Conservation (phyloP, 305 asterid species). For the Stenogyne calaminthoides region DNA sequence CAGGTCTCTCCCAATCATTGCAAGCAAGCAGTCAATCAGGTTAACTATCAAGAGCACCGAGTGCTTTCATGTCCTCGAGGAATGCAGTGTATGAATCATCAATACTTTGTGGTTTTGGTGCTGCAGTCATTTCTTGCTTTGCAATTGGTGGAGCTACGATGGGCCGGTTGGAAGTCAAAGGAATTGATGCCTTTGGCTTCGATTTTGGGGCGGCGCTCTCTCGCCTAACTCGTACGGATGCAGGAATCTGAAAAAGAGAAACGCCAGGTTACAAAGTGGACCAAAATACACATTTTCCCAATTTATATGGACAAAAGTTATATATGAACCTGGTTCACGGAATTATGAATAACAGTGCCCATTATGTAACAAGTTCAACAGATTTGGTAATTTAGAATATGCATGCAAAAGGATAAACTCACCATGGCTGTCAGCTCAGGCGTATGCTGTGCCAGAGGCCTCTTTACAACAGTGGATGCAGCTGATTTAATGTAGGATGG, state of each 20-base stretch:
- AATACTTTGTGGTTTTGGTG: constrained; percentile 72
- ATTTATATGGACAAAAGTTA: background rate
- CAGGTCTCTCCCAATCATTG: background rate
- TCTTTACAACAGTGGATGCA: constrained; percentile 96
- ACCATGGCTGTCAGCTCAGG: constrained; percentile 99
- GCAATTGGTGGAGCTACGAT: constrained; percentile 42
- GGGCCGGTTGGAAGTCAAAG: constrained; percentile 47
- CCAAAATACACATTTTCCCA: background rate
- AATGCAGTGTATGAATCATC: constrained; percentile 94
- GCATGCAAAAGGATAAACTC: constrained; percentile 35
- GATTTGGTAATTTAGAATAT: background rate
- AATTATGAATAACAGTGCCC: background rate
- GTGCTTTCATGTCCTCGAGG: constrained; percentile 96
- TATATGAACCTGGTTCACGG: no score
- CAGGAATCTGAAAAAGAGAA: constrained; percentile 66
- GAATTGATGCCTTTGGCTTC: constrained; percentile 58
- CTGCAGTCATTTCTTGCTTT: constrained; percentile 52
- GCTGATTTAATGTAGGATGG: constrained; percentile 97
- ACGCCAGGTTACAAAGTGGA: background rate
- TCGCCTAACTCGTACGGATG: constrained; percentile 92
- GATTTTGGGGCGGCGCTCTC: constrained; percentile 74
- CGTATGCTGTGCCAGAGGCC: constrained; percentile 99
- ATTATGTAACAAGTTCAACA: background rate
- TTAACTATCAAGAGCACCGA: constrained; percentile 88
- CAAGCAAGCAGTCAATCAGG: constrained; percentile 14